A percentile compares a stretch with the other conserved stretches of the same genome.
phyloP scores from a whole-genome alignment of 2,329 filamentous ascomycete species.

The Clathrospora elynae region DNA sequence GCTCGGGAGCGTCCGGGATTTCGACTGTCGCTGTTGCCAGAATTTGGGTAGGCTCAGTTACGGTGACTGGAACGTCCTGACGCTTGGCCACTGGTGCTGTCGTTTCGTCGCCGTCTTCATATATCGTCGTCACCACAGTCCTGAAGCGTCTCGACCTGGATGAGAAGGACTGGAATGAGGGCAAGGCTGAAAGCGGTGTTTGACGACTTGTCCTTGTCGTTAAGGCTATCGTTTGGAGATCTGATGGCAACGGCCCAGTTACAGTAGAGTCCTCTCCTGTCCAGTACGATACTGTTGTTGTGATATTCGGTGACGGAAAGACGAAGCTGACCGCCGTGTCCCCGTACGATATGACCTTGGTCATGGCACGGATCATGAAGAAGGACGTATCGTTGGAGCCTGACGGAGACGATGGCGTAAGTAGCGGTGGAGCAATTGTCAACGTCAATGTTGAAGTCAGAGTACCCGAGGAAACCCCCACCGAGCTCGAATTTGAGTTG shows the following conservation, averaged over 20 bases:
- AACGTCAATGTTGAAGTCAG: slow-evolving; percentile 1
- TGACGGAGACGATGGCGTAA: not conserved
- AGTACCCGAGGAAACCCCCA: not conserved
- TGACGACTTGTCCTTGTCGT: slow-evolving; percentile 33
- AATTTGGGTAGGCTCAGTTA: not conserved
- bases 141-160: slow-evolving; percentile 18
- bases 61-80: not conserved
- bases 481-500: not conserved
- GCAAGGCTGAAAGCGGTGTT: slow-evolving; percentile 28
- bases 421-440: not conserved
- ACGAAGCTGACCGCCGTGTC: slow-evolving; percentile 32
- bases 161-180: slow-evolving; percentile 23
- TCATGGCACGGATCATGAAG: slow-evolving; percentile 20
- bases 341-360: slow-evolving; percentile 34
- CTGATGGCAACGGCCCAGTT: slow-evolving; percentile 32
- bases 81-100: slow-evolving; percentile 5
- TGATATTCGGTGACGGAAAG: slow-evolving; percentile 37
- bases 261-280: slow-evolving; percentile 37
- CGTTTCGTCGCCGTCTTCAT: slow-evolving; percentile 5
- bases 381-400: slow-evolving; percentile 4
- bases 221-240: slow-evolving; percentile 24
- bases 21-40: not conserved
- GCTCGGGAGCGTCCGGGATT: slow-evolving; percentile 15
- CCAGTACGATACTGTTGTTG: slow-evolving; percentile 43
- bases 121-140: slow-evolving; percentile 17